Conservation (phyloP, 768 basidiomycete genomes). For the Fibroporia radiculosa region DNA sequence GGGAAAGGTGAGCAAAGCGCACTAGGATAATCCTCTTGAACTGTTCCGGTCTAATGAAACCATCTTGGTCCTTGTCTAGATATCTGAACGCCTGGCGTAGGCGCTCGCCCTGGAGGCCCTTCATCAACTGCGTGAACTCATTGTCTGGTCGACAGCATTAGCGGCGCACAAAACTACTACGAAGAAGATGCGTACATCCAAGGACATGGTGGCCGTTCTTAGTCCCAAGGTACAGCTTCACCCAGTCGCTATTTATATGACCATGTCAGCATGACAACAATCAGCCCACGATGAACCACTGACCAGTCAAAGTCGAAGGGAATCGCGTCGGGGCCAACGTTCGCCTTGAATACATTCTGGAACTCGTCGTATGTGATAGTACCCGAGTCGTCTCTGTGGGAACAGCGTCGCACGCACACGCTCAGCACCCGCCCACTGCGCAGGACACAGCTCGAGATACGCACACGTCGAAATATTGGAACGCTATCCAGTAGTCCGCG, state of each 20-base stretch:
- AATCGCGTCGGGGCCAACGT: conserved; percentile 69
- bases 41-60: conserved; percentile 88
- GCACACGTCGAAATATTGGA: conserved; percentile 93
- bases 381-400: conserved; percentile 76
- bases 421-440: neutral
- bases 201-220: conserved; percentile 86
- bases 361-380: conserved; percentile 92
- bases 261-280: conserved; percentile 3
- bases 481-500: conserved; percentile 95
- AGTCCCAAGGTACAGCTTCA: conserved; percentile 92
- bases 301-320: conserved; percentile 95
- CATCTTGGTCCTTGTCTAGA: conserved; percentile 85
- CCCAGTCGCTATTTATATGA: conserved; percentile 83
- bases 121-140: conserved; percentile 98
- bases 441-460: conserved; percentile 31
- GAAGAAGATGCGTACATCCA: conserved; percentile 59
- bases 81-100: conserved; percentile 93
- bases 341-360: conserved; percentile 83
- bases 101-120: conserved; percentile 95
- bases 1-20: conserved; percentile 17
- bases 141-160: conserved; percentile 45
- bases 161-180: neutral
- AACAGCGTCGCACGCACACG: neutral
- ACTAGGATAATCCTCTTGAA: conserved; percentile 95
- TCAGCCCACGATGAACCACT: conserved; percentile 14